These are phyloP conservation scores for Suillus subaureus DNA, from an alignment of 768 basidiomycete species.

Conservation along the genomic window DNA sequence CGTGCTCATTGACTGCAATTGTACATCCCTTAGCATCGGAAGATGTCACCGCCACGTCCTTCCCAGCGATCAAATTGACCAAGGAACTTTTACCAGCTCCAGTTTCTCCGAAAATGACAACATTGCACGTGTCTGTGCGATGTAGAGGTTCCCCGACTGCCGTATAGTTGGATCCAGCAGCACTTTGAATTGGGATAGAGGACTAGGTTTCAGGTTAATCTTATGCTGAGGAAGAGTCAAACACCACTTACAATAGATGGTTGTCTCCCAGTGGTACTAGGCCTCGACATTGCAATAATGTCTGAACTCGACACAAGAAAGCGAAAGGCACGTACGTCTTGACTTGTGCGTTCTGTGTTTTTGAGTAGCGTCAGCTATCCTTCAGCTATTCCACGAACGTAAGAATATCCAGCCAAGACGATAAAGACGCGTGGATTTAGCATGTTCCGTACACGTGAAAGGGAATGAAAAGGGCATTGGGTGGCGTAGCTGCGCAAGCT, in stretches of 20 bases:
- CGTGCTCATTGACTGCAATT: background rate
- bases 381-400: background rate
- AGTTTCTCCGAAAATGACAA: background rate
- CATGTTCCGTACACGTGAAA: too few relatives aligned
- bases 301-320: background rate
- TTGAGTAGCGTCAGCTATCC: background rate
- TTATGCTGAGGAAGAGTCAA: background rate
- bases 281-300: background rate
- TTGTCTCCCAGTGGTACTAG: background rate
- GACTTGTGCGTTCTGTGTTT: background rate
- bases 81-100: background rate
- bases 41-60: constrained; percentile 9
- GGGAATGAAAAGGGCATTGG: too few relatives aligned
- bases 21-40: background rate
- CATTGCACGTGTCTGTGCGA: background rate
- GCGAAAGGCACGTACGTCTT: background rate
- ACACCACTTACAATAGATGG: background rate
- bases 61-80: constrained; percentile 11
- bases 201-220: background rate
- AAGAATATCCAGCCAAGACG: background rate
- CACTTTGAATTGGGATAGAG: background rate
- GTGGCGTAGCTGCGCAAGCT: too few relatives aligned
- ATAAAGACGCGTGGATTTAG: background rate
- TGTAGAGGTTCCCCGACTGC: background rate
- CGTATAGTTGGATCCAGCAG: background rate